Conservation (phyloP, 1,284 basidiomycete genomes). For the Caloboletus inedulis region DNA sequence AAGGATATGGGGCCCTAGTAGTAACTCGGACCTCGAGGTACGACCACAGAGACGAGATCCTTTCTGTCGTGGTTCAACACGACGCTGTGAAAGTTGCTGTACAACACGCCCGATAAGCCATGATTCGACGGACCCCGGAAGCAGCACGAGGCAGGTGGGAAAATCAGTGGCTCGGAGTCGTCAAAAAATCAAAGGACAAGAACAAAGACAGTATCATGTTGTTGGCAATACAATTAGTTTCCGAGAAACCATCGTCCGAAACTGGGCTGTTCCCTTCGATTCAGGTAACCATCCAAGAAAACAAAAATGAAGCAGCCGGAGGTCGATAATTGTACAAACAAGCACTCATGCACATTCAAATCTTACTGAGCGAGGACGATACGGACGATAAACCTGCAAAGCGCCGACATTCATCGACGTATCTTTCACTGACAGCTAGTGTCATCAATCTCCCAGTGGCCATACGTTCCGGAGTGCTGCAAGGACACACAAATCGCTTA, state of each 20-base stretch:
- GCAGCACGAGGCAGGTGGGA: no score
- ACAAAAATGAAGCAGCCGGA: neutral
- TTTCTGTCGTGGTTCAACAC: neutral
- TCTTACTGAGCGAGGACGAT: neutral
- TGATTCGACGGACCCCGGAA: neutral
- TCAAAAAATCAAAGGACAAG: no score
- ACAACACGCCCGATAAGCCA: neutral
- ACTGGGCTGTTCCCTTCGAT: neutral
- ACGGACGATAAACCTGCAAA: neutral
- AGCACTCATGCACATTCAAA: neutral
- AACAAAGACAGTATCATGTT: neutral
- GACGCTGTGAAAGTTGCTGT: neutral
- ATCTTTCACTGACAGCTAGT: conserved; percentile 7
- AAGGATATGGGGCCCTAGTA: neutral
- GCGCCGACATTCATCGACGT: neutral
- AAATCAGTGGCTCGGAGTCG: neutral
- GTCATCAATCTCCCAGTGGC: conserved; percentile 28
- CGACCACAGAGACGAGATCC: neutral
- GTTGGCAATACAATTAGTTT: neutral
- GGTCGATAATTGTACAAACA: neutral
- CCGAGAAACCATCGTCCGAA: neutral
- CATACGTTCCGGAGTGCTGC: conserved; percentile 20
- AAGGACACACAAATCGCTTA: neutral
- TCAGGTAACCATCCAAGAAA: neutral
- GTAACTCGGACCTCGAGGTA: neutral